These are phyloP conservation scores for Polytrichum formosum DNA, from an alignment of 225 moss, liverwort and hornwort genomes.

Conservation along the genomic window DNA sequence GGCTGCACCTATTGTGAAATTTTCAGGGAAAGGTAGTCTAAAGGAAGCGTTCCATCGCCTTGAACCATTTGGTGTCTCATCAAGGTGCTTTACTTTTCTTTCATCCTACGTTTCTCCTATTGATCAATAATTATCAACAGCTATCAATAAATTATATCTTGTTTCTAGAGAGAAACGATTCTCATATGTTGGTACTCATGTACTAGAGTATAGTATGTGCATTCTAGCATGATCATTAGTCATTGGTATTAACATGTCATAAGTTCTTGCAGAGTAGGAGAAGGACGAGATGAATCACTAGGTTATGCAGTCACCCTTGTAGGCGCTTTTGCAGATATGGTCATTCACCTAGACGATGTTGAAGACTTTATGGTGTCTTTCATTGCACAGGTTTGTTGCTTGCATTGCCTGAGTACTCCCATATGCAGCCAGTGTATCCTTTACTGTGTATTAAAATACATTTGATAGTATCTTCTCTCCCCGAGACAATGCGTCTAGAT, in stretches of 20 bases:
- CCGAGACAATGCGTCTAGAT: too few relatives aligned
- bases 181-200: too few relatives aligned
- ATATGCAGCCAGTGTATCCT: neutral
- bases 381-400: conserved; percentile 74
- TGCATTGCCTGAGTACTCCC: neutral
- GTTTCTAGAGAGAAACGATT: too few relatives aligned
- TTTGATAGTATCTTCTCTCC: too few relatives aligned
- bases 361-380: conserved; percentile 91
- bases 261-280: conserved; percentile 51
- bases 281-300: conserved; percentile 70
- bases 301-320: conserved; percentile 84
- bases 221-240: too few relatives aligned
- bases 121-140: too few relatives aligned
- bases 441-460: too few relatives aligned
- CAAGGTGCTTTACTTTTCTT: conserved; percentile 40
- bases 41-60: conserved; percentile 86
- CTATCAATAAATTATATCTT: too few relatives aligned
- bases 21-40: conserved; percentile 80
- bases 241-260: conserved; percentile 4
- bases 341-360: conserved; percentile 68
- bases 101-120: too few relatives aligned
- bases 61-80: conserved; percentile 67
- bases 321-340: conserved; percentile 89
- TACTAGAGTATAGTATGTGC: too few relatives aligned
- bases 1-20: conserved; percentile 77